phyloP scores from a whole-genome alignment of 2,329 filamentous ascomycete species.

The Microcyclosporella mali region DNA sequence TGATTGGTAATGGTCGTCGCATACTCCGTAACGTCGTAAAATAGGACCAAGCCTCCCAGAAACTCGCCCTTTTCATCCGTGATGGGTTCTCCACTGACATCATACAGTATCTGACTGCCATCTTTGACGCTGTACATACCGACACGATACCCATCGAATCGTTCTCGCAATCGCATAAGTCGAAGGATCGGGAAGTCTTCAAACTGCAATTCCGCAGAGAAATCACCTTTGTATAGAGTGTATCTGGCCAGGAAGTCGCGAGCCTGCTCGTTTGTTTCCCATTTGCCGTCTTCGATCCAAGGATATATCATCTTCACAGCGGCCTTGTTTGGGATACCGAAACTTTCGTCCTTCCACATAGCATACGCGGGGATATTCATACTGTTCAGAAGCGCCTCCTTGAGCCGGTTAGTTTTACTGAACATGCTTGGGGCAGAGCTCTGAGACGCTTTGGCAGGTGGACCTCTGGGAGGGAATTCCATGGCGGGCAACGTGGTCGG shows the following conservation, averaged over 20 bases:
- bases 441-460: slow-evolving; percentile 52
- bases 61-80: slow-evolving; percentile 63
- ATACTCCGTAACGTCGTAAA: slow-evolving; percentile 66
- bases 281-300: slow-evolving; percentile 30
- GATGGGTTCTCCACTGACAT: slow-evolving; percentile 62
- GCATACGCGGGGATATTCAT: slow-evolving; percentile 68
- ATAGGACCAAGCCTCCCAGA: slow-evolving; percentile 64
- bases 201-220: slow-evolving; percentile 50
- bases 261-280: slow-evolving; percentile 33
- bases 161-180: slow-evolving; percentile 55
- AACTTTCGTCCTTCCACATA: slow-evolving; percentile 74
- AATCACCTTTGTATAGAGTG: slow-evolving; percentile 60
- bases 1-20: slow-evolving; percentile 64
- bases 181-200: slow-evolving; percentile 62
- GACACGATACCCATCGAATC: slow-evolving; percentile 54
- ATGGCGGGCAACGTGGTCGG: slow-evolving; percentile 51
- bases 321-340: slow-evolving; percentile 67
- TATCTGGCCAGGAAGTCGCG: slow-evolving; percentile 55
- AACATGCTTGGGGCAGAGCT: slow-evolving; percentile 58
- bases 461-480: slow-evolving; percentile 62
- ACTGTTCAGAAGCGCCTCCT: slow-evolving; percentile 69
- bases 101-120: slow-evolving; percentile 53
- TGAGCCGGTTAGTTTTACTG: slow-evolving; percentile 68
- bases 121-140: slow-evolving; percentile 55
- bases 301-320: slow-evolving; percentile 39